Evolutionary conservation across 495 filamentous ascomycete genomes (phyloP), one percentile per base, ranked within the genome.

Genomic region (Pseudomonodictys pantanalensis): DNA sequence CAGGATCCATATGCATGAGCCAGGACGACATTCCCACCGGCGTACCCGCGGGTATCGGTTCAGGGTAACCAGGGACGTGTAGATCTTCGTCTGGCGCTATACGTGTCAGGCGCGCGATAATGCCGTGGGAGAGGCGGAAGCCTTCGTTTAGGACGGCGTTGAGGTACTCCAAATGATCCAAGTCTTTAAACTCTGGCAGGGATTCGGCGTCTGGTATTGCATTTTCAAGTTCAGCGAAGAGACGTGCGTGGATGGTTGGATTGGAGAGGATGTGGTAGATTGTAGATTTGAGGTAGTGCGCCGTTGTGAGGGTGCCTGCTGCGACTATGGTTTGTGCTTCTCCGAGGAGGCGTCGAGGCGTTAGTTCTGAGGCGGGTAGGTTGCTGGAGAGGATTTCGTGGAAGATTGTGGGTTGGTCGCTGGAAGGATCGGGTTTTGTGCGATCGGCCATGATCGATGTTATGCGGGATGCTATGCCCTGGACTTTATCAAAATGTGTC

Each of bases 281-380:
- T 3, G 62, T 54, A 2, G 69, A 45, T 0, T 59, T 64, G 32
- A 76, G 47, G 0, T 63, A 56, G 15, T 64, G 29, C 2, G 68
- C 62, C 1, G 72, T 71, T 3, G 73, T 75, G n/a, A 71, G 68
- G 0, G 64, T 72, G 0, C 75, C 74, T 0, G 70, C 75, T 17
- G 45, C 52, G 6, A 74, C 15, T 8, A 76, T 17, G 5, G 64
- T 33, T 11, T 51, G 18, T 0, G 59, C 65, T 52, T 76, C 73
- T 25, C 71, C 68, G 5, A 22, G 26, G 7, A 76, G 25, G 0
- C 72, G 58, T 2, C 58, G 52, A 0, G 65, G 11, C 0, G 68
- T 65, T 18, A 44, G 41, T 18, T 62, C 38, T n/a, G 18, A 2
- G 0, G 38, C 20, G 11, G 47, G 57, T 1, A 53, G 23, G 22